These are phyloP conservation scores for Coniella lustricola DNA, from an alignment of 2,329 filamentous ascomycete species.

Conservation along the genomic window DNA sequence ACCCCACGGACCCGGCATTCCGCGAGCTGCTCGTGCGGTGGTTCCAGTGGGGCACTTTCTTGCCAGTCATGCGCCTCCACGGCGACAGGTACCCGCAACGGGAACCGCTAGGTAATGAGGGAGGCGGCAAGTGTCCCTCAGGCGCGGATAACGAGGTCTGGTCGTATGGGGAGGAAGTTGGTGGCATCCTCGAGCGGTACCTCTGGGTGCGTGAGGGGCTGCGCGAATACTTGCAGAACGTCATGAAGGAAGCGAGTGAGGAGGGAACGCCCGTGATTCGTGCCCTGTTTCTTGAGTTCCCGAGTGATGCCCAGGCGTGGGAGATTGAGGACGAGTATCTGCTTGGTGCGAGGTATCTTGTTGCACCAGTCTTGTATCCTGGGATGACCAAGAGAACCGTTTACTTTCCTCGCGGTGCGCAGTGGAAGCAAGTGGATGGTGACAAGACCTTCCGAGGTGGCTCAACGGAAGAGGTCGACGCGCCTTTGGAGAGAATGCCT, in stretches of 20 bases:
- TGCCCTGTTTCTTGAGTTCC: conserved; percentile 58
- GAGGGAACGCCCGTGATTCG: conserved; percentile 56
- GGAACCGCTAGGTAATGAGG: conserved; percentile 27
- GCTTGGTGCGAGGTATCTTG: conserved; percentile 54
- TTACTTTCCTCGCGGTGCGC: conserved; percentile 41
- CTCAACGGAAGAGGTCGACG: conserved; percentile 10
- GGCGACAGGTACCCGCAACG: conserved; percentile 55
- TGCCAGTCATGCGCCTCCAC: conserved; percentile 61
- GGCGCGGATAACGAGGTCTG: conserved; percentile 58
- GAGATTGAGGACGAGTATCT: conserved; percentile 55
- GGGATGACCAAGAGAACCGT: conserved; percentile 36
- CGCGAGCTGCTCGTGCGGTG: conserved; percentile 58
- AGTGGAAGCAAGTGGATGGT: conserved; percentile 18
- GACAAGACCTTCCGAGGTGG: conserved; percentile 10
- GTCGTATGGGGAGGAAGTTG: conserved; percentile 56
- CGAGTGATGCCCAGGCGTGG: conserved; percentile 46
- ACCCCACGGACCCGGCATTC: conserved; percentile 47
- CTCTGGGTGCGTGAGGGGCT: conserved; percentile 51
- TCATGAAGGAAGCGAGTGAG: conserved; percentile 55
- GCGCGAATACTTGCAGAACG: conserved; percentile 46
- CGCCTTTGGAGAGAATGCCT: conserved; percentile 12
- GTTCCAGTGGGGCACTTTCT: conserved; percentile 65
- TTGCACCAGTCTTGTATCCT: conserved; percentile 47
- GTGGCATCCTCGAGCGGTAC: conserved; percentile 53
- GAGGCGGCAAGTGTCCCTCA: conserved; percentile 35